Conservation (phyloP, 306 rosid species). For the Prosopis cineraria region DNA sequence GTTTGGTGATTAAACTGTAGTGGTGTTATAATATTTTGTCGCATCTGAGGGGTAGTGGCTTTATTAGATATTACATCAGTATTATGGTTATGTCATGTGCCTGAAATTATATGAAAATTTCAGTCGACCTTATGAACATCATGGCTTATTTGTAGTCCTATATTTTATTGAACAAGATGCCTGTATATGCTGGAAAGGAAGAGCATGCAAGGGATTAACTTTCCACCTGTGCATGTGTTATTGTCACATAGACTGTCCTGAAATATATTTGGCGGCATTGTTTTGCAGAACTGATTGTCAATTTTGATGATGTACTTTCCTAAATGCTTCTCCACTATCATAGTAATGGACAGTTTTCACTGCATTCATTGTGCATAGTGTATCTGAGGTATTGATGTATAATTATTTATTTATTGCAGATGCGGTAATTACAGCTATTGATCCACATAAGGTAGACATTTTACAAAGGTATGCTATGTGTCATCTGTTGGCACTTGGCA, state of each 20-base stretch:
- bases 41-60: background rate
- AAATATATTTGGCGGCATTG: background rate
- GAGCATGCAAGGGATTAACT: background rate
- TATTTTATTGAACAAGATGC: background rate
- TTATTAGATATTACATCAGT: background rate
- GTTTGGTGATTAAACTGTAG: background rate
- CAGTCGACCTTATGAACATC: background rate
- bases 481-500: conserved; percentile 2
- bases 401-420: conserved; percentile 56
- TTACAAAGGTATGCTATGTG: conserved; percentile 67
- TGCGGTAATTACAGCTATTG: conserved; percentile 81
- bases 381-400: conserved; percentile 19
- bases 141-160: background rate
- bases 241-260: conserved; percentile 2
- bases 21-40: background rate
- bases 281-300: background rate
- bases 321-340: conserved; percentile 28
- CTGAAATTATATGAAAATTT: background rate
- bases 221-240: conserved; percentile 23
- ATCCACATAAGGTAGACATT: conserved; percentile 88
- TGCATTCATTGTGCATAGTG: conserved; percentile 17
- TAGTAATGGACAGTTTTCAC: conserved; percentile 11
- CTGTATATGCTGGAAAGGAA: background rate
- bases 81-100: background rate
- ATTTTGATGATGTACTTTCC: conserved; percentile 5